Evolutionary conservation across 2,329 filamentous ascomycete species (phyloP).

Genomic region (Teratosphaeria nubilosa): DNA sequence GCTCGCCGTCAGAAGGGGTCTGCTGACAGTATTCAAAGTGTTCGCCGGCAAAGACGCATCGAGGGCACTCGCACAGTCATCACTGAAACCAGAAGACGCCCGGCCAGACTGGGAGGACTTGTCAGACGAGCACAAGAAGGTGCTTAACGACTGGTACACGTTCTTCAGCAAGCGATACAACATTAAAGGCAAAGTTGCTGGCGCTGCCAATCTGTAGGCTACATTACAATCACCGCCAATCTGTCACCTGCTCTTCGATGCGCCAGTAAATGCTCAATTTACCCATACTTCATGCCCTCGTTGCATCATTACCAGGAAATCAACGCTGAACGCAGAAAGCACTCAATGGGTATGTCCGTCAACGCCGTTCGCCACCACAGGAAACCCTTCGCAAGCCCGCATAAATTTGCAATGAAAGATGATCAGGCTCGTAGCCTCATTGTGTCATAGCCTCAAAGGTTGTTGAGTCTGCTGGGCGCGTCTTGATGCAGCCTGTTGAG

Average conservation of each 20-base stretch:
- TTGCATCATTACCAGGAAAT: not conserved
- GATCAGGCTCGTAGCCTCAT: not conserved
- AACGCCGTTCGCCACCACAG: slow-evolving; percentile 9
- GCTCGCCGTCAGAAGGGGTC: not conserved
- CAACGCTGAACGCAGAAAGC: slow-evolving; percentile 9
- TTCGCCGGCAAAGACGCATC: slow-evolving; percentile 95
- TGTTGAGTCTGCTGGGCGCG: slow-evolving; percentile 18
- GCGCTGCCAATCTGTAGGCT: slow-evolving; percentile 19
- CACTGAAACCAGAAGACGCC: slow-evolving; percentile 76
- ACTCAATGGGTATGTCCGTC: slow-evolving; percentile 24
- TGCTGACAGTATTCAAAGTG: slow-evolving; percentile 45
- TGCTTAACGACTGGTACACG: slow-evolving; percentile 83
- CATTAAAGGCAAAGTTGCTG: slow-evolving; percentile 53
- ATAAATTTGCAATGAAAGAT: not conserved
- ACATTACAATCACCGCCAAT: not conserved
- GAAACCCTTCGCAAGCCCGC: slow-evolving; percentile 1
- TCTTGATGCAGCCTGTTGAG: slow-evolving; percentile 15
- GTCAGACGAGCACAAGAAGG: slow-evolving; percentile 71
- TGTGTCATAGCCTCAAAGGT: not conserved
- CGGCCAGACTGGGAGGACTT: slow-evolving; percentile 73
- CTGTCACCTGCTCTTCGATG: not conserved
- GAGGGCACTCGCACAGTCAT: slow-evolving; percentile 78
- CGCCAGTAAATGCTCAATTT: not conserved
- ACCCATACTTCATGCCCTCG: not conserved
- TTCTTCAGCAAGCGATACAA: slow-evolving; percentile 98